Conservation (phyloP, 2,329 filamentous ascomycete species). For the Cordyceps tenuipes region DNA sequence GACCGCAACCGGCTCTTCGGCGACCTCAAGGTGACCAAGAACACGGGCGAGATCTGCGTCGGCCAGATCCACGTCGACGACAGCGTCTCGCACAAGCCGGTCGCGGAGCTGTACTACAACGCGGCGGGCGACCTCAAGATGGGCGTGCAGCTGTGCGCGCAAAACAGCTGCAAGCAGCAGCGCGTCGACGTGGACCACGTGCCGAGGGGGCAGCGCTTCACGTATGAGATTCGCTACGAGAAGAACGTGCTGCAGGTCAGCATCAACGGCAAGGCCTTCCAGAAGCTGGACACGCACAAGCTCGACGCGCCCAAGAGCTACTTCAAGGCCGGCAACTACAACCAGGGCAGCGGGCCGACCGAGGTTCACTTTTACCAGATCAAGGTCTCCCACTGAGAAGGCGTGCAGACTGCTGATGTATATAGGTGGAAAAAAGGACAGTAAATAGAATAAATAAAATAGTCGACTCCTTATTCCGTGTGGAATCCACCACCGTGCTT, state of each 20-base stretch:
- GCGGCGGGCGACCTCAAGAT: constrained; percentile 25
- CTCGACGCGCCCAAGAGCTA: constrained; percentile 25
- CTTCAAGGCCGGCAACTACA: constrained; percentile 32
- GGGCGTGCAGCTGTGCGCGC: constrained; percentile 29
- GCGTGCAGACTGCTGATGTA: background rate
- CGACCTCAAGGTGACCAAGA: constrained; percentile 24
- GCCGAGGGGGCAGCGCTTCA: constrained; percentile 24
- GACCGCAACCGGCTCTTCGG: constrained; percentile 25
- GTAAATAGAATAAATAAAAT: background rate
- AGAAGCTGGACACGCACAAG: constrained; percentile 21
- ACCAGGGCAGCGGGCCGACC: constrained; percentile 22
- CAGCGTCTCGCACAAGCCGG: constrained; percentile 26
- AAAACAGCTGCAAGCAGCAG: constrained; percentile 21
- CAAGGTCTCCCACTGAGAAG: constrained; percentile 13
- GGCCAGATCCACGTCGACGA: background rate
- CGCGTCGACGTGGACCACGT: constrained; percentile 25
- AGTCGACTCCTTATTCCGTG: background rate
- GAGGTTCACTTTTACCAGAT: constrained; percentile 20
- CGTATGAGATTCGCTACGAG: constrained; percentile 31
- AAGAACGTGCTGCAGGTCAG: constrained; percentile 23
- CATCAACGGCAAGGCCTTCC: constrained; percentile 21
- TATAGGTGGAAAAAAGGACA: background rate
- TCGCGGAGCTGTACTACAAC: constrained; percentile 32
- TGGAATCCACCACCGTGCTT: background rate
- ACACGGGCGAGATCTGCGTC: constrained; percentile 9